Base-by-base conservation (phyloP, 129 eudicot genomes). In the Escallonia herrerae region DNA sequence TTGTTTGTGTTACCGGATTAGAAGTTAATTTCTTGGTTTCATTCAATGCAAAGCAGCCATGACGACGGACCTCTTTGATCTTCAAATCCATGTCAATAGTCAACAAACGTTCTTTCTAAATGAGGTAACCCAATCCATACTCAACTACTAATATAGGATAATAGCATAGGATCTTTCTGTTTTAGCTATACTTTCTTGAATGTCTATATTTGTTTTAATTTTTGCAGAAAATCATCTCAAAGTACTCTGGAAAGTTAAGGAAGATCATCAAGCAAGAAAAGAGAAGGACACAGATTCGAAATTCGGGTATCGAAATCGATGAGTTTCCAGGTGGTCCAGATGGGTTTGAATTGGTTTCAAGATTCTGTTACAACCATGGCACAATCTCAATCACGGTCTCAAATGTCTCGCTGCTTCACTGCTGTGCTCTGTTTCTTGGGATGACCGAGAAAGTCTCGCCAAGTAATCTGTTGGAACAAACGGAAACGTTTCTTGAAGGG, bases 311-410 rank as follows among this genome's bases (percentile, higher is more conserved):
- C 39, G 77, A 75, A 14, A 75, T 91, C 54, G 68, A 74, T 22
- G 86, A 71, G 44, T 91, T 91, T 58, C 97, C 97, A 0, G 96
- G 97, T 7, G 97, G 97, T 7, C 39, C 95, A 11, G 81, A 80
- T 54, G 96, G 84, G 70, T 91, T 91, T 43, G 97, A 91, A 64
- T 65, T 82, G 12, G 74, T 85, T 66, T 72, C 86, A 37, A 84
- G 95, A 83, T 87, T 85, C 76, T 87, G 94, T 63, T 91, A 87
- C 86, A 85, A 75, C 83, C 79, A 83, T 60, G 95, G 83, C 69
- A 61, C 59, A 1, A 69, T 81, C 14, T 12, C 39, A n/a, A 81
- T 91, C 60, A 68, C 79, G 0, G 79, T 87, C 2, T 72, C 84
- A 12, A 87, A 85, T 54, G 84, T 91, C 22, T 72, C 79, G 8